Evolutionary conservation across 164 flowering plant genomes (phyloP).

Genomic region (Magnolia kwangsiensis): DNA sequence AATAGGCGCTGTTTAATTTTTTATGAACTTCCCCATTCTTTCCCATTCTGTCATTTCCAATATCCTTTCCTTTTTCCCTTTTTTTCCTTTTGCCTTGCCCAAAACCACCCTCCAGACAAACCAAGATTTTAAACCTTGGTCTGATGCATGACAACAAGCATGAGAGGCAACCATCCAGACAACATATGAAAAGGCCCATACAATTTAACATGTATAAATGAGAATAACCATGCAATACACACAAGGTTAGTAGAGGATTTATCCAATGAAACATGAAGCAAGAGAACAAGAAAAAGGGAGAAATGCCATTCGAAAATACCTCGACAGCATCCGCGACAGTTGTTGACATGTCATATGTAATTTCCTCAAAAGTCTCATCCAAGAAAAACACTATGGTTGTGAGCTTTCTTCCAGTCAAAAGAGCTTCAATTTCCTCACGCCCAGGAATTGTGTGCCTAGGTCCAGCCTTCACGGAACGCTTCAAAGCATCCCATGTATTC

Average conservation of each 20-base stretch:
- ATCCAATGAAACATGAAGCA: background rate
- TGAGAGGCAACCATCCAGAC: background rate
- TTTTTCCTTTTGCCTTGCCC: background rate
- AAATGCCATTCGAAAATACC: conserved; percentile 40
- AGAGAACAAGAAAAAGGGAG: background rate
- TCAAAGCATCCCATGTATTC: conserved; percentile 80
- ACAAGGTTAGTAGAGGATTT: background rate
- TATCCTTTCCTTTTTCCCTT: background rate
- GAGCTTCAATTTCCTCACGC: conserved; percentile 95
- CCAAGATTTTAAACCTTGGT: background rate
- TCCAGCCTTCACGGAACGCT: conserved; percentile 92
- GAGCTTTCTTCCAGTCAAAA: conserved; percentile 74
- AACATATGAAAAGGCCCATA: background rate
- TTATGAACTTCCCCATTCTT: background rate
- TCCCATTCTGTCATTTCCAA: background rate
- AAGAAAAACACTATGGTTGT: conserved; percentile 97
- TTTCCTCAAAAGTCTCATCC: conserved; percentile 99
- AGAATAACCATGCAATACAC: background rate
- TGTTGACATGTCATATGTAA: conserved; percentile 92
- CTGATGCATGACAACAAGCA: background rate
- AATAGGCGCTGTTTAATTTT: background rate
- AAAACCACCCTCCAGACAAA: background rate
- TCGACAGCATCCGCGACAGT: conserved; percentile 94
- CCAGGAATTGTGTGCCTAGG: conserved; percentile 88
- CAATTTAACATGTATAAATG: background rate